Percentiles rank a stretch among this genome's conserved stretches.
Evolutionary conservation across 2,329 filamentous ascomycete genomes (phyloP).

Genomic region (Setomelanomma holmii): DNA sequence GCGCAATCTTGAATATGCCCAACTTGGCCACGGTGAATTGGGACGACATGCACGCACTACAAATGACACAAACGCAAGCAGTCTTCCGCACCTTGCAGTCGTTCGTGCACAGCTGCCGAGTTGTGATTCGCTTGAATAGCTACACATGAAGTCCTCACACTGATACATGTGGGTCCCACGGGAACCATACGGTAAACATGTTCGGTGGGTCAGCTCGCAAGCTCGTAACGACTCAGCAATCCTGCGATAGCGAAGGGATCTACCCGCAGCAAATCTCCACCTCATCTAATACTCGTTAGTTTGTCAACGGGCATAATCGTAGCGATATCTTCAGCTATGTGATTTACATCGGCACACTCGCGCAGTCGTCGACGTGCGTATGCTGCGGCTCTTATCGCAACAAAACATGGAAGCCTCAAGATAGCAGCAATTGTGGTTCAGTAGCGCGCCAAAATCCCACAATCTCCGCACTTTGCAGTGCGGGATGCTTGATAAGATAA

Average conservation of each 20-base stretch:
- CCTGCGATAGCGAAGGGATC: background rate
- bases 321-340: background rate
- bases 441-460: background rate
- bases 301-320: background rate
- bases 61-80: background rate
- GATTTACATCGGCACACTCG: background rate
- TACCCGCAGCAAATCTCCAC: background rate
- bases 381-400: background rate
- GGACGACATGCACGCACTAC: background rate
- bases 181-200: background rate
- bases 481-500: slow-evolving; percentile 1
- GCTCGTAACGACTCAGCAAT: background rate
- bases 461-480: background rate
- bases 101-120: background rate
- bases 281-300: background rate
- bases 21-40: too few relatives aligned
- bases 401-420: background rate
- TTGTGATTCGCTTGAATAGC: background rate
- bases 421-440: background rate
- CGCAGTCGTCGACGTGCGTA: background rate
- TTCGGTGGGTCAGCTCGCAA: background rate
- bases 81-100: background rate
- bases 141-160: background rate
- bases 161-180: background rate
- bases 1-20: too few relatives aligned